phyloP scores from a whole-genome alignment of 495 filamentous ascomycete species.

The Aspergillus nanangensis region DNA sequence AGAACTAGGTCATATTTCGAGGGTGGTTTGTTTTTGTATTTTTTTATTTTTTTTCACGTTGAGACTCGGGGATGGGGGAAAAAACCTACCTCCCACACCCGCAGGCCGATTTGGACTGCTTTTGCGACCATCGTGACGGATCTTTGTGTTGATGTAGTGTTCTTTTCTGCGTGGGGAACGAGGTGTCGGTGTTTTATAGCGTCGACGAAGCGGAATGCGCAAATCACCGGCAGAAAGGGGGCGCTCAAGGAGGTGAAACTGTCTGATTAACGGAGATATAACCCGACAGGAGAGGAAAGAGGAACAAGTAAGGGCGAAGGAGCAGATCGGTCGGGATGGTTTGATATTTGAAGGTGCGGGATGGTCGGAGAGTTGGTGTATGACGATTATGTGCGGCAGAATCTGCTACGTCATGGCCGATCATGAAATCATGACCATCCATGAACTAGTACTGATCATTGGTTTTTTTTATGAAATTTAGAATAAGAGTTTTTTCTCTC shows the following conservation, averaged over 20 bases:
- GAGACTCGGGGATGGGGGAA: not conserved
- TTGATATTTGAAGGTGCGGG: conserved; percentile 26
- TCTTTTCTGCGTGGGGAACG: too few species aligned
- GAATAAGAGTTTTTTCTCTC: too few species aligned
- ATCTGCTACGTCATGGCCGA: conserved; percentile 33
- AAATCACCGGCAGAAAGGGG: not conserved
- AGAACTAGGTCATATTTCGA: not conserved
- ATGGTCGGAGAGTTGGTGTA: conserved; percentile 24
- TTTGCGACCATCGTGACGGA: conserved; percentile 23
- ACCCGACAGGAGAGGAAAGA: too few species aligned
- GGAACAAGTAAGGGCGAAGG: conserved; percentile 10
- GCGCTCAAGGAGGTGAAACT: not conserved
- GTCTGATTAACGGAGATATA: conserved; percentile 2
- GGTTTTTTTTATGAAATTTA: too few species aligned
- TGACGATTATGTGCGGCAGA: conserved; percentile 25
- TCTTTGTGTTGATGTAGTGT: conserved; percentile 2
- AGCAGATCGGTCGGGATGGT: conserved; percentile 8
- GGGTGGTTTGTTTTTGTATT: too few species aligned
- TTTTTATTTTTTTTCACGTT: not conserved
- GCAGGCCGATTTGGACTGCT: conserved; percentile 30
- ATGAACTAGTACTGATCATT: conserved; percentile 2
- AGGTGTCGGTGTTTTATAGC: not conserved
- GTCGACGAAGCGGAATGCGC: not conserved
- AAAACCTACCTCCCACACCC: conserved; percentile 35
- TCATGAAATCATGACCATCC: conserved; percentile 18